phyloP scores from a whole-genome alignment of 805 yeast species.

The Hanseniaspora nectarophila region DNA sequence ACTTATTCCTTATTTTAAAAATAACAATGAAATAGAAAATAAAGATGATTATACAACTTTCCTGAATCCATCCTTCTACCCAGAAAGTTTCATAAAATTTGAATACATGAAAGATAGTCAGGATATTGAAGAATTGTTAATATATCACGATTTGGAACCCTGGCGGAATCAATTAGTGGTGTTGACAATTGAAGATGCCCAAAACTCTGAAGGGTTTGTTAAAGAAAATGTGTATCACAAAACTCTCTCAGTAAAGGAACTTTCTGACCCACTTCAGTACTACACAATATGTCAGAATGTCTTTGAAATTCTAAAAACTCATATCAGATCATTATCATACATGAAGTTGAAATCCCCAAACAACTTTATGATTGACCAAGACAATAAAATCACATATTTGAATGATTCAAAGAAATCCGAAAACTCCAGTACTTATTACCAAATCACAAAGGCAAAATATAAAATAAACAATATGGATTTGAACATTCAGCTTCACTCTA shows the following conservation, averaged over 20 bases:
- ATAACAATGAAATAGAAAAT: constrained; percentile 63
- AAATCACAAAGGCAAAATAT: constrained; percentile 13
- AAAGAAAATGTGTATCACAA: constrained; percentile 10
- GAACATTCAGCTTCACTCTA: constrained; percentile 45
- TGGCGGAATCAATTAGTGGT: constrained; percentile 65
- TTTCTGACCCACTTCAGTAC: constrained; percentile 47
- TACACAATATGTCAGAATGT: constrained; percentile 62
- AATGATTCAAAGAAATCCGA: constrained; percentile 23
- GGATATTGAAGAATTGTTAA: constrained; percentile 40
- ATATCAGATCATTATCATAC: constrained; percentile 62
- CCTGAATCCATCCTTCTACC: constrained; percentile 78
- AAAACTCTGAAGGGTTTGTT: not conserved
- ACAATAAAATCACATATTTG: constrained; percentile 34
- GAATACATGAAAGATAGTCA: constrained; percentile 10
- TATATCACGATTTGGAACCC: constrained; percentile 78
- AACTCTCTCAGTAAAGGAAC: constrained; percentile 16
- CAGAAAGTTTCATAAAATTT: constrained; percentile 41
- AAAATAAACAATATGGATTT: constrained; percentile 23
- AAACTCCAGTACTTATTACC: constrained; percentile 17
- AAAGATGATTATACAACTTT: constrained; percentile 35
- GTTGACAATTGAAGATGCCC: constrained; percentile 33
- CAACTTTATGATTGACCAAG: constrained; percentile 37
- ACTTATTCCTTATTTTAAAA: constrained; percentile 44
- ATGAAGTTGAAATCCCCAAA: constrained; percentile 78
- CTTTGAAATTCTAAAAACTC: constrained; percentile 49